phyloP scores from a whole-genome alignment of 1,284 basidiomycete genomes.

The Cerioporus squamosus region DNA sequence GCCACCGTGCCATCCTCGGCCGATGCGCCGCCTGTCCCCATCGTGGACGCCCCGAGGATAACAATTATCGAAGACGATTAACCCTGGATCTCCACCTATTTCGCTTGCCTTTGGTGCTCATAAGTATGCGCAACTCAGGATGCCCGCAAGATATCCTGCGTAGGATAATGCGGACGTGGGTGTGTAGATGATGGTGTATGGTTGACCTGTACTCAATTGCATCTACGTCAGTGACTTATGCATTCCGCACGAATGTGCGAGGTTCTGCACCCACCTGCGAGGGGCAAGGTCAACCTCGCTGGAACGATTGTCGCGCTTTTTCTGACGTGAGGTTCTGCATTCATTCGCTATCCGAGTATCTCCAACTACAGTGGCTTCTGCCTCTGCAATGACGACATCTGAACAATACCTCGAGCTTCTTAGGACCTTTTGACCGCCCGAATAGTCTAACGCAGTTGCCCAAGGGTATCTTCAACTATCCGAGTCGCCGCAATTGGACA shows the following conservation, averaged over 20 bases:
- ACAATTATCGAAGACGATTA: constrained; percentile 57
- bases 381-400: constrained; percentile 1
- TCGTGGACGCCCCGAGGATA: constrained; percentile 46
- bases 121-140: constrained; percentile 7
- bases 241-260: constrained; percentile 9
- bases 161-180: constrained; percentile 1
- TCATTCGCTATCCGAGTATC: background rate
- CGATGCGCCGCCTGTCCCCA: constrained; percentile 22
- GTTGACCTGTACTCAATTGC: constrained; percentile 12
- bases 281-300: background rate
- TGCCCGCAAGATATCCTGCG: background rate
- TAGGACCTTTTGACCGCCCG: background rate
- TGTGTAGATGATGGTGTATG: constrained; percentile 9
- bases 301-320: background rate
- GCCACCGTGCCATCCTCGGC: constrained; percentile 17
- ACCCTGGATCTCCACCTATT: constrained; percentile 29
- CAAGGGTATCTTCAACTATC: background rate
- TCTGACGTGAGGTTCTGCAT: constrained; percentile 1
- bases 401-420: background rate
- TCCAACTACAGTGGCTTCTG: background rate
- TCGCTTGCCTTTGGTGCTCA: no score
- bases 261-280: background rate
- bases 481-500: background rate
- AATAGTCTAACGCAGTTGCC: background rate
- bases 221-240: constrained; percentile 5